phyloP scores from a whole-genome alignment of 768 basidiomycete species.

The Thelephora aurantiotincta region DNA sequence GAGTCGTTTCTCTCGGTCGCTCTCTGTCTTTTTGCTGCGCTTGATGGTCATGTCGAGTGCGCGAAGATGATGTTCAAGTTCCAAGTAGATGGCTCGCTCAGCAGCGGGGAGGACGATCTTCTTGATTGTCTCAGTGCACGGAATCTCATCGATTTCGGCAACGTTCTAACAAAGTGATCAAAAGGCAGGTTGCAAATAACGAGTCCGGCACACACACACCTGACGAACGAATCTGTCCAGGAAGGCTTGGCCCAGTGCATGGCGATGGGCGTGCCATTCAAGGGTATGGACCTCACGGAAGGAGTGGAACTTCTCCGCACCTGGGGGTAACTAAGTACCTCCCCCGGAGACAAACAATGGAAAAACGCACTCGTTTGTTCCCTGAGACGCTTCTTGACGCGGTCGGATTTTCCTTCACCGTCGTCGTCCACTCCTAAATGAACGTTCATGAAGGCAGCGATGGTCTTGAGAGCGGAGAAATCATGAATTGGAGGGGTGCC shows the following conservation, averaged over 20 bases:
- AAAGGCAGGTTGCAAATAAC: constrained; percentile 6
- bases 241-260: constrained; percentile 71
- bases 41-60: constrained; percentile 77
- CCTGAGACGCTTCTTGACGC: constrained; percentile 66
- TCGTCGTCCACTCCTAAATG: constrained; percentile 90
- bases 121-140: constrained; percentile 50
- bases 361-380: constrained; percentile 63
- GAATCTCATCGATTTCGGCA: constrained; percentile 94
- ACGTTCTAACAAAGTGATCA: constrained; percentile 46
- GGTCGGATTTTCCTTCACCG: constrained; percentile 58
- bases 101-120: constrained; percentile 74
- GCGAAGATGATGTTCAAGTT: constrained; percentile 84
- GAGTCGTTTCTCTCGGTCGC: constrained; percentile 82
- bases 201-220: constrained; percentile 25
- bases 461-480: constrained; percentile 83
- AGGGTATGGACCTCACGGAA: constrained; percentile 88
- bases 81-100: constrained; percentile 88
- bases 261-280: constrained; percentile 87
- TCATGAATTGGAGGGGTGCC: constrained; percentile 90
- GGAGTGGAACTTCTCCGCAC: constrained; percentile 87
- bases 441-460: constrained; percentile 76
- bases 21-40: constrained; percentile 50
- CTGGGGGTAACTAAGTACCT: constrained; percentile 21
- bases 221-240: constrained; percentile 74
- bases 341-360: background rate